phyloP scores from a whole-genome alignment of 768 basidiomycete genomes.

The Hortiboletus flavorubellus region DNA sequence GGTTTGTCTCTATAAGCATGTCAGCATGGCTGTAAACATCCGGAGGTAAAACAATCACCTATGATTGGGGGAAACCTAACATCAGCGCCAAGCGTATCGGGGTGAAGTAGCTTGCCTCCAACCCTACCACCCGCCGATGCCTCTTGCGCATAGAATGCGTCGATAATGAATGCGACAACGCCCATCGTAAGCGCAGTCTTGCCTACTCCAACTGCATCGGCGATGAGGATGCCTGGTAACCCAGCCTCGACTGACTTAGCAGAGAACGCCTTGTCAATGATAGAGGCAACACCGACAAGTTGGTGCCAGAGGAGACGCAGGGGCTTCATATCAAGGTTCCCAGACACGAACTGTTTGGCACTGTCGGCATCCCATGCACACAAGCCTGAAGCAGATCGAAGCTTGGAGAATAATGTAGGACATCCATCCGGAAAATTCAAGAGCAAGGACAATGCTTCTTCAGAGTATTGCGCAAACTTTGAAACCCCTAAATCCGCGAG shows the following conservation, averaged over 20 bases:
- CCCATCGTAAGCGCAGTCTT: constrained; percentile 10
- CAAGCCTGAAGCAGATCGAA: neutral
- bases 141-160: constrained; percentile 4
- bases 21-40: neutral
- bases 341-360: neutral
- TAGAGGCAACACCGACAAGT: constrained; percentile 2
- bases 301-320: constrained; percentile 9
- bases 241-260: neutral
- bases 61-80: neutral
- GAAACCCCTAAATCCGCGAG: constrained; percentile 1
- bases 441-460: neutral
- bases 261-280: neutral
- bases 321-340: constrained; percentile 1
- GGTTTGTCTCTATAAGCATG: neutral
- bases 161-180: constrained; percentile 1
- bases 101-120: neutral
- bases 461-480: neutral
- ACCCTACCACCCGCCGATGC: neutral
- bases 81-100: neutral
- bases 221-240: neutral
- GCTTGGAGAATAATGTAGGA: neutral
- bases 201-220: neutral
- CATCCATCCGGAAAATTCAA: neutral
- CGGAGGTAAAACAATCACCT: neutral
- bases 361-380: constrained; percentile 3